Base-by-base conservation (phyloP, 176 grass and related monocot genomes). In the Puccinellia tenuiflora region DNA sequence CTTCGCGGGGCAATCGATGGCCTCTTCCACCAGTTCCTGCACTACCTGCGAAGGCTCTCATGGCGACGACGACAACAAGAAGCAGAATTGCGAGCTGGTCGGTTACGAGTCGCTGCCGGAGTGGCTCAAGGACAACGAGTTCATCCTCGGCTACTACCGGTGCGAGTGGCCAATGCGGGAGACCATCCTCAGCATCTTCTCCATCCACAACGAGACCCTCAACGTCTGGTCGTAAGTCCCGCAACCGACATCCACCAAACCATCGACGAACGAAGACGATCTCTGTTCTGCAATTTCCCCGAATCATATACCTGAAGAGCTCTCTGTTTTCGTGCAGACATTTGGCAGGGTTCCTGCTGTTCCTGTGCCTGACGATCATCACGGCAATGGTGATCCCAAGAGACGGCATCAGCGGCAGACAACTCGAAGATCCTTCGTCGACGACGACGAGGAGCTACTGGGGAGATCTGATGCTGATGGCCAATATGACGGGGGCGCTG, bases 51-150 rank as follows among this genome's bases (percentile, higher is more conserved):
- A 82, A 62, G 14, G 40, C 14, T 18, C 8, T 14, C 43, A 45
- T 17, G 62, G 2, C 68, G 8, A 22, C 1, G 43, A 33, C 13
- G 26, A 48, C 47, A 8, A 30, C 22, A 20, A 50, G 45, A 29
- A 59, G 22, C 24, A 42, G 75, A 20, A 79, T 30, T 84, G 57
- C 6, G 90, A 95, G 86, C 74, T 95, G 29, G 34, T 95, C n/a
- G 45, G 80, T 34, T 95, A 88, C 51, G 79, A 86, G 2, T 79
- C 81, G 30, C 70, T 95, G 45, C 93, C 90, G 11, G 83, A 92
- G 4, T 96, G 91, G 91, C 89, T 96, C 90, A 92, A 92, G 80
- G 93, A 92, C 75, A 96, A 96, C 65, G 93, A 96, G 83, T 96
- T 87, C 78, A 96, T 96, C 85, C 77, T 79, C 7, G 88, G 88